Evolutionary conservation across 495 filamentous ascomycete genomes (phyloP).

Genomic region (Neurospora sp.): DNA sequence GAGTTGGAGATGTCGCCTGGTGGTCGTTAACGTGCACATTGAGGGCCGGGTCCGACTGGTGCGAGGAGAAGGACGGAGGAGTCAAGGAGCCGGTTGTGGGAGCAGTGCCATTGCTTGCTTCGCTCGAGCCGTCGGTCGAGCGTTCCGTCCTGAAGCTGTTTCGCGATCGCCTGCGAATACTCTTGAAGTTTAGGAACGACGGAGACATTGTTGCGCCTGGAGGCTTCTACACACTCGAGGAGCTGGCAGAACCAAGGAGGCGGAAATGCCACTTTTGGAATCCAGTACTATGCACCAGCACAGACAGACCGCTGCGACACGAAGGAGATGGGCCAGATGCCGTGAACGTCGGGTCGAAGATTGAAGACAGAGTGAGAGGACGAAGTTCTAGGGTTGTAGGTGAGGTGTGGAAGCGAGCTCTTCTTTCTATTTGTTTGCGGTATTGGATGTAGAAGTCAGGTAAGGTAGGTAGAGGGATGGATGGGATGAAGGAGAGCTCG

Average conservation of each 20-base stretch:
- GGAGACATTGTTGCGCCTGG: constrained; percentile 30
- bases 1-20: constrained; percentile 29
- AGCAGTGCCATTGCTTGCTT: constrained; percentile 30
- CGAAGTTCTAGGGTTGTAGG: not conserved
- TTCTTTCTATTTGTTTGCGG: not conserved
- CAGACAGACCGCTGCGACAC: not conserved
- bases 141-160: constrained; percentile 50
- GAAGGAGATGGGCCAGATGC: not conserved
- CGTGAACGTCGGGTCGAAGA: not conserved
- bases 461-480: not conserved
- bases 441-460: not conserved
- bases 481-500: not conserved
- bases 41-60: constrained; percentile 39
- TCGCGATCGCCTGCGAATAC: constrained; percentile 63
- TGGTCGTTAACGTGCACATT: constrained; percentile 34
- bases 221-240: not conserved
- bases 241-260: not conserved
- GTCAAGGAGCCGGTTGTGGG: constrained; percentile 38
- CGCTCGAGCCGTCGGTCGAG: constrained; percentile 44
- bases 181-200: constrained; percentile 61
- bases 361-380: not conserved
- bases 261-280: not conserved
- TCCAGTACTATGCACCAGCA: not conserved
- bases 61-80: constrained; percentile 29
- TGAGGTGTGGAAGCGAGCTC: not conserved